Percentiles rank a stretch among this genome's conserved stretches.
These are phyloP conservation scores for Periconia sp. DNA, from an alignment of 2,329 filamentous ascomycete genomes.

Conservation along the genomic window DNA sequence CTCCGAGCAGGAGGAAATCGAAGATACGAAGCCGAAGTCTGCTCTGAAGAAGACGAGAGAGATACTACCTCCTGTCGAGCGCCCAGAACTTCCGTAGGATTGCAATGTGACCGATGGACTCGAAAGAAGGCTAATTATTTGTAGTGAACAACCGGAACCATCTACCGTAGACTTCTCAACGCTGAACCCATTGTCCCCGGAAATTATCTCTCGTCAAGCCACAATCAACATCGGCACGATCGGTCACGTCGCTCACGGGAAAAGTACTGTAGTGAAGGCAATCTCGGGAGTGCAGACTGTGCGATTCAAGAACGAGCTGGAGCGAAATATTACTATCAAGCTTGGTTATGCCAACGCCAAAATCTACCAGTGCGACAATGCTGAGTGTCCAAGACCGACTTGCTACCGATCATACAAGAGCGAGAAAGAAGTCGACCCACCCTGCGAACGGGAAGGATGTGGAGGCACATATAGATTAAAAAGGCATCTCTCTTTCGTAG, in stretches of 20 bases:
- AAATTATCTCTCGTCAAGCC: conserved; percentile 96
- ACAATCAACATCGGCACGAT: conserved; percentile 99
- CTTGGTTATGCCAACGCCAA: conserved; percentile 99
- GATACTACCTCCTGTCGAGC: conserved; percentile 61
- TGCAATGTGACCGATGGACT: neutral
- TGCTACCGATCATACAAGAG: conserved; percentile 98
- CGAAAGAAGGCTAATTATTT: conserved; percentile 24
- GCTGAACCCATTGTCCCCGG: conserved; percentile 85
- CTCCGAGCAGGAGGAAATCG: conserved; percentile 76
- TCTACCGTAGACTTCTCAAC: conserved; percentile 81
- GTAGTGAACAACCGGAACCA: conserved; percentile 83
- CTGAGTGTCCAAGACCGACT: conserved; percentile 86
- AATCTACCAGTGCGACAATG: conserved; percentile 97
- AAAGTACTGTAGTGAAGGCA: conserved; percentile 98
- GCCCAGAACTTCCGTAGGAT: conserved; percentile 68
- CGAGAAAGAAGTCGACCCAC: conserved; percentile 97
- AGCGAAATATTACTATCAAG: conserved; percentile 99
- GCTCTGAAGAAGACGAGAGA: conserved; percentile 80
- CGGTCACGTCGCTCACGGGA: conserved; percentile 98
- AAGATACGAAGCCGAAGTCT: conserved; percentile 71
- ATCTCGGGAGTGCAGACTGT: conserved; percentile 99
- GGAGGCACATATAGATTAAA: conserved; percentile 84
- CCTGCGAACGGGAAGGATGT: conserved; percentile 93
- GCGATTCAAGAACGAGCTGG: conserved; percentile 99
- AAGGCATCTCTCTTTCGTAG: conserved; percentile 77